These are phyloP conservation scores for Dendrocalamus latiflorus DNA, from an alignment of 202 grass and related monocot genomes.

Conservation along the genomic window DNA sequence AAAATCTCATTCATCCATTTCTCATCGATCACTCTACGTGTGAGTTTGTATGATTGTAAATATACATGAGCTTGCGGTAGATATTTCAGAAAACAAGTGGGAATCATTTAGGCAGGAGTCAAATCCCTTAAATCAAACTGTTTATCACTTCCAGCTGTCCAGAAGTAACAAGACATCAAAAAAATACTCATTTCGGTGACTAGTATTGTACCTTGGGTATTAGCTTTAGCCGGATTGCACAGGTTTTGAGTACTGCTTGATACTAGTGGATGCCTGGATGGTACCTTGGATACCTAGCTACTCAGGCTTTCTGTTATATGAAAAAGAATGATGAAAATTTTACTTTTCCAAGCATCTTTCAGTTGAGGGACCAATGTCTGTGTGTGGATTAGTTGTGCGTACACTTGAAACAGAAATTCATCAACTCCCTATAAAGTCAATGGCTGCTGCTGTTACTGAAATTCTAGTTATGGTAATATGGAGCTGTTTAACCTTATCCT, in stretches of 20 bases:
- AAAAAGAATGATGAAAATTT: neutral
- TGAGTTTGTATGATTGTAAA: neutral
- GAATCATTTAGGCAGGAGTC: neutral
- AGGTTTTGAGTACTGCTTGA: neutral
- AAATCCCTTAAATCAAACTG: neutral
- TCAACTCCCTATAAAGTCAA: neutral
- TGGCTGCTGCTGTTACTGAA: neutral
- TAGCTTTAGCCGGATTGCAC: neutral
- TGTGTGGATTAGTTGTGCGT: neutral
- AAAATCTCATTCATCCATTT: neutral
- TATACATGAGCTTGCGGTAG: no score
- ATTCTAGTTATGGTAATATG: neutral
- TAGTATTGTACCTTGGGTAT: neutral
- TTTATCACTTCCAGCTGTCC: neutral
- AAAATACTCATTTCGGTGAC: neutral
- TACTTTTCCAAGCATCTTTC: neutral
- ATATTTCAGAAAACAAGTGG: no score
- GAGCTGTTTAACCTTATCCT: slow-evolving; percentile 17
- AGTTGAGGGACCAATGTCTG: neutral
- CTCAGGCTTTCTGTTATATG: neutral
- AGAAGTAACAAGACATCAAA: neutral
- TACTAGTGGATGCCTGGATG: neutral
- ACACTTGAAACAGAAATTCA: neutral
- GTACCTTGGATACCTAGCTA: neutral
- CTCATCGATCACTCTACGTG: neutral